Evolutionary conservation across 345 rosid species (phyloP), one percentile per base, ranked within the genome.

Genomic region (Isatis tinctoria): DNA sequence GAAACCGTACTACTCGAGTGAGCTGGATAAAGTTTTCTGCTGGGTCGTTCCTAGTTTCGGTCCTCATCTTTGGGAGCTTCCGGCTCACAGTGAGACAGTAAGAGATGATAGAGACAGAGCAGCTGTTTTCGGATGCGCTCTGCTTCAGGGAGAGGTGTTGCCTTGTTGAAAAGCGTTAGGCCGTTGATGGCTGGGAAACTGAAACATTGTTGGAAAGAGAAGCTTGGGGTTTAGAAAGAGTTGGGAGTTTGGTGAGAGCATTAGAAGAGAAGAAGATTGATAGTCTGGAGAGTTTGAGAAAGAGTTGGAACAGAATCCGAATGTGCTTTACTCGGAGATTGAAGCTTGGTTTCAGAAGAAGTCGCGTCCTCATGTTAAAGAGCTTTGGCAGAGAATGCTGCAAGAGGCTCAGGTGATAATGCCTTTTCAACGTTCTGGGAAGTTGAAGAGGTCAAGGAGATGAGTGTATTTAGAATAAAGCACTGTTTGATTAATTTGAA

Each of bases 61-160:
- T 51, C 85, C 85, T 36, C 83, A 85, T 70, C 74, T 72, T 5
- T 94, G 97, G 98, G 82, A 82, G 84, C 86, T 94, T 47, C 95
- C 95, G 1, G 40, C 82, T 80, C 86, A 82, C 32, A 79, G 78
- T 63, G 26, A 74, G 36, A 83, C 79, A 39, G 71, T 88, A 27
- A 76, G 9, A 26, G 76, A 58, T 20, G 57, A 60, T 4, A 61
- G 14, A 32, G 74, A 76, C 66, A 78, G 89, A 1, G 76, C 76
- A 32, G 81, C 84, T 1, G 95, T 72, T 39, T 94, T 91, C 60
- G 90, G 86, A 5, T 93, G 74, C 77, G 87, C 97, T 32, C 79
- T 93, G 57, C 97, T 93, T 4, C 86, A 84, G 73, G 98, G 98
- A 45, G 85, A 80, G 41, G 94, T 90, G 14, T 79, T 91, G 62